These are phyloP conservation scores for Talaromyces borbonicus DNA, from an alignment of 495 filamentous ascomycete species.

Conservation along the genomic window DNA sequence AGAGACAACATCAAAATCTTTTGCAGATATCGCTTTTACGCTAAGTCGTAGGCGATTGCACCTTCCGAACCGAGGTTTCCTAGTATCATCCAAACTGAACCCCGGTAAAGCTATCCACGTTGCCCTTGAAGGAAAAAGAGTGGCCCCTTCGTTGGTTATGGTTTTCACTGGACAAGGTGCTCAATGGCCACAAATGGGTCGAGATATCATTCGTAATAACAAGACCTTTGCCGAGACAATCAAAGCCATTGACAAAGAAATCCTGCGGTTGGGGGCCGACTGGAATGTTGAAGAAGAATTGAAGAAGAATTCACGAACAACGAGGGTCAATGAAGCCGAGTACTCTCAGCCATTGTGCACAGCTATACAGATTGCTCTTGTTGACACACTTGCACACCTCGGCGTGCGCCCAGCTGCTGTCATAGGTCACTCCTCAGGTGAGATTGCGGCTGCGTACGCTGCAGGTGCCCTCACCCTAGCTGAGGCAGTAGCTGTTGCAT, in stretches of 20 bases:
- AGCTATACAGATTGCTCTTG: slow-evolving; percentile 27
- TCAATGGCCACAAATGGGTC: slow-evolving; percentile 13
- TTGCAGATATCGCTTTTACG: no score
- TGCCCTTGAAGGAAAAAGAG: not conserved
- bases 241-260: slow-evolving; percentile 4
- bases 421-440: slow-evolving; percentile 31
- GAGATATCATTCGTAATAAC: slow-evolving; percentile 7
- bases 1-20: no score
- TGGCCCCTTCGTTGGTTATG: slow-evolving; percentile 5
- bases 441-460: slow-evolving; percentile 27
- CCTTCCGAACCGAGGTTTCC: no score
- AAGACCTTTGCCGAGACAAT: slow-evolving; percentile 7
- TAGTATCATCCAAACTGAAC: not conserved
- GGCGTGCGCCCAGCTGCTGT: slow-evolving; percentile 17
- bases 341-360: slow-evolving; percentile 32
- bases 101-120: not conserved
- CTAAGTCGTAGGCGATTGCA: no score
- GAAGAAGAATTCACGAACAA: slow-evolving; percentile 8
- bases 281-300: slow-evolving; percentile 10
- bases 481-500: slow-evolving; percentile 17
- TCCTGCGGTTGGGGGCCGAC: slow-evolving; percentile 10
- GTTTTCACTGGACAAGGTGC: slow-evolving; percentile 31
- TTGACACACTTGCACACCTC: slow-evolving; percentile 24
- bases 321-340: slow-evolving; percentile 34
- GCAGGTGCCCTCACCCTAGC: slow-evolving; percentile 12